phyloP scores from a whole-genome alignment of 495 filamentous ascomycete species.

The Cryomyces antarcticus region DNA sequence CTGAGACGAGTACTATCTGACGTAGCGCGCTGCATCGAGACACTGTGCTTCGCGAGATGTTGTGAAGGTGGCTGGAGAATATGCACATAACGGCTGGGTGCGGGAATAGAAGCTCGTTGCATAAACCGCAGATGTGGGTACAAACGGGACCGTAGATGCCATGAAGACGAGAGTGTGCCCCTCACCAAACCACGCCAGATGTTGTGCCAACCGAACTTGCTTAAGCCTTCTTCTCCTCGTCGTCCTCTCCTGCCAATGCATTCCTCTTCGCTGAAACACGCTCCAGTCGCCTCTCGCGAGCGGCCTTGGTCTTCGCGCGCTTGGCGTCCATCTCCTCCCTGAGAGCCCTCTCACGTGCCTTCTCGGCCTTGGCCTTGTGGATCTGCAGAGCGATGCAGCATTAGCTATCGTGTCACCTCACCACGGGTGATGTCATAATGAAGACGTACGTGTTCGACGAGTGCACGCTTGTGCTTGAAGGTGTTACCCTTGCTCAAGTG shows the following conservation, averaged over 20 bases:
- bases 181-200: no score
- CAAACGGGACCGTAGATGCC: no score
- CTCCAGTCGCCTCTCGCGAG: conserved; percentile 86
- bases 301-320: conserved; percentile 98
- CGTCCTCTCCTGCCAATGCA: conserved; percentile 52
- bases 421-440: conserved; percentile 14
- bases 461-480: conserved; percentile 99
- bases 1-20: no score
- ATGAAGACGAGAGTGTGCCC: no score
- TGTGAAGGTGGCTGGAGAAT: no score
- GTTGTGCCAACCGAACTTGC: no score
- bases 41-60: no score
- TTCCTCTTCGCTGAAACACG: conserved; percentile 76
- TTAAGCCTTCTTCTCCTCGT: conserved; percentile 27
- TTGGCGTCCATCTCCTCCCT: conserved; percentile 99
- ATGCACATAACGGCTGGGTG: no score
- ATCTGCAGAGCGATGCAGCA: conserved; percentile 35
- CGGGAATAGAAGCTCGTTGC: no score
- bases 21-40: no score
- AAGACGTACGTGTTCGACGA: conserved; percentile 92
- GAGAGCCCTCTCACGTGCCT: conserved; percentile 74
- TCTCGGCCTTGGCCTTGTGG: conserved; percentile 99
- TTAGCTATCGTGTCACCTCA: neutral
- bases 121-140: no score
- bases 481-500: conserved; percentile 99